Conservation (phyloP, 805 yeast species). For the Debaryomyces hansenii region DNA sequence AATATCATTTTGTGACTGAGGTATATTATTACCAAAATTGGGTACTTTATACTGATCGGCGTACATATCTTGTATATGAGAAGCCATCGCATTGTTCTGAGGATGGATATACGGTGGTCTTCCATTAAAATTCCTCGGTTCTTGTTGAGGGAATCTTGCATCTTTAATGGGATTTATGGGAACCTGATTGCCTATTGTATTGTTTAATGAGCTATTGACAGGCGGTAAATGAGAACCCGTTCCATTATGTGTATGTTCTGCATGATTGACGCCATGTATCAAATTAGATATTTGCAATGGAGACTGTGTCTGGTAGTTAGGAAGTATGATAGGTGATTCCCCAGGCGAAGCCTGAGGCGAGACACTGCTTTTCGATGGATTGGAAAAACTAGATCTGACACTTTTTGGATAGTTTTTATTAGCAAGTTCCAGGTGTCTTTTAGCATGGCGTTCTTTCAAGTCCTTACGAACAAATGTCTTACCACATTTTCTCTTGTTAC, state of each 20-base stretch:
- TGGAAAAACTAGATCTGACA: not conserved
- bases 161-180: not conserved
- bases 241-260: not conserved
- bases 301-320: not conserved
- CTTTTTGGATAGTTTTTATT: not conserved
- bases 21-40: slow-evolving; percentile 5
- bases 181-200: not conserved
- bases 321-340: not conserved
- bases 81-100: not conserved
- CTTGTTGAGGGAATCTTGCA: not conserved
- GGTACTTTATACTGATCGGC: not conserved
- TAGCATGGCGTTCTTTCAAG: slow-evolving; percentile 42
- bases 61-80: slow-evolving; percentile 1
- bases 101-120: not conserved
- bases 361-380: not conserved
- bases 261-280: slow-evolving; percentile 8
- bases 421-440: slow-evolving; percentile 19
- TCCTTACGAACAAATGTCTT: slow-evolving; percentile 67
- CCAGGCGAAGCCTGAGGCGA: slow-evolving; percentile 1
- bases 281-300: slow-evolving; percentile 20
- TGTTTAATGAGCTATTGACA: not conserved
- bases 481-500: slow-evolving; percentile 44
- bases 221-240: not conserved
- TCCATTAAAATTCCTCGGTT: not conserved
- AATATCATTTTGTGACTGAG: slow-evolving; percentile 38